Evolutionary conservation across 208 protist genomes (phyloP), one percentile per base, ranked within the genome.

Genomic region (Trypanosoma scelopori): DNA sequence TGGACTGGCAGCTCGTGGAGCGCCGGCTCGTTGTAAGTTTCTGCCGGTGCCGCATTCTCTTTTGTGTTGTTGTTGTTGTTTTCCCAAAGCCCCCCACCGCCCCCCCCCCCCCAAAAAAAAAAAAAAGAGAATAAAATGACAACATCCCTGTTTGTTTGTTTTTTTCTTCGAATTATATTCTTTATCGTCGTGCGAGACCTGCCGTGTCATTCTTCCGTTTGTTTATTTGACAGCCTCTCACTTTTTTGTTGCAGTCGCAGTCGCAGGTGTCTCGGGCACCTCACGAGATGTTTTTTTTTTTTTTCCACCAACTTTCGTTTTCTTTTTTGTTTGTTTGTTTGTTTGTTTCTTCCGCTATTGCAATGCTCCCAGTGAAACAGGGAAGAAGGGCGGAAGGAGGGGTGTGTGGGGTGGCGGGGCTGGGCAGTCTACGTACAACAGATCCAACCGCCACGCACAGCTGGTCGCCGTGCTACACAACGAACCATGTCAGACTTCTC

Each of bases 401-500:
- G n/a, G n/a, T n/a, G n/a, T n/a, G n/a, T n/a, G n/a, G n/a, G n/a
- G n/a, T n/a, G n/a, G n/a, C n/a, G n/a, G n/a, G n/a, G n/a, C n/a
- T n/a, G n/a, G n/a, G n/a, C 13, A 3, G 32, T 37, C 32, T 37
- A 9, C 32, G 32, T 37, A 11, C 32, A 32, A 52, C 27, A 52
- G 1, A 30, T 15, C 20, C 28, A 52, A 3, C 15, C 4, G 27
- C 22, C 20, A 52, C 27, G 27, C 13, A 52, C 20, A 52, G 32
- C 9, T 37, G 32, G 9, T 9, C 32, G 5, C 5, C 45, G 15
- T 18, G 45, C 12, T 49, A 49, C 45, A 9, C 9, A 9, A 9
- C 9, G 32, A 37, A 9, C 3, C 32, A 37, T 94, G 87, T 68
- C 84, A 0, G 49, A 79, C 39, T 94, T 94, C 47, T 71, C 82